phyloP scores from a whole-genome alignment of 495 filamentous ascomycete genomes.

The Hypoxylon intermedium region DNA sequence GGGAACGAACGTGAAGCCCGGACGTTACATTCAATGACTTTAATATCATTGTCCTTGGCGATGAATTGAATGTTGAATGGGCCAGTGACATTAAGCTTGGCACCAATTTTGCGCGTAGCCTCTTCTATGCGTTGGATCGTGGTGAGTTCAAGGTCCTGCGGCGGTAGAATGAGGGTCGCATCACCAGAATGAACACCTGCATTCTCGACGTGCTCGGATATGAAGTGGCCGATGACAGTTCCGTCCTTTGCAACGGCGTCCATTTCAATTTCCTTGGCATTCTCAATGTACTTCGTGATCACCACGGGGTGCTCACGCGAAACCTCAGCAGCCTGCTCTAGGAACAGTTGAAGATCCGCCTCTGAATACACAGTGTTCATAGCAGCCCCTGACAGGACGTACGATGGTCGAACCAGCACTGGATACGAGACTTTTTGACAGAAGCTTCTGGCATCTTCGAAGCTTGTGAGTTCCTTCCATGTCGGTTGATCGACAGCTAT shows the following conservation, averaged over 20 bases:
- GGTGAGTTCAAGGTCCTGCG: conserved; percentile 89
- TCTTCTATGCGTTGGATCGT: conserved; percentile 92
- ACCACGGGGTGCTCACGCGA: conserved; percentile 96
- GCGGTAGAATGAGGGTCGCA: conserved; percentile 89
- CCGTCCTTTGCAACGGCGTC: conserved; percentile 91
- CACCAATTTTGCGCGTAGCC: conserved; percentile 92
- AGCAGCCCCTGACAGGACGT: conserved; percentile 94
- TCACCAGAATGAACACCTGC: conserved; percentile 97
- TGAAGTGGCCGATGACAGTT: conserved; percentile 87
- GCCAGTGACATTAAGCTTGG: conserved; percentile 93
- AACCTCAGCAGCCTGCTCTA: conserved; percentile 86
- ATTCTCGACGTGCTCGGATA: conserved; percentile 95
- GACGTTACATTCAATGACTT: conserved; percentile 99
- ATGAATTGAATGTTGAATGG: conserved; percentile 99
- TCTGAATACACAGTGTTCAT: conserved; percentile 96
- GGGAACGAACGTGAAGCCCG: conserved; percentile 95
- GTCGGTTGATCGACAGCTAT: conserved; percentile 97
- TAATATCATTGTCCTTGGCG: conserved; percentile 99
- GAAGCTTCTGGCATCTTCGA: conserved; percentile 83
- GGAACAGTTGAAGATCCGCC: conserved; percentile 85
- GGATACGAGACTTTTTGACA: conserved; percentile 86
- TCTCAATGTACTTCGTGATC: conserved; percentile 98
- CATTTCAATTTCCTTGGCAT: conserved; percentile 96
- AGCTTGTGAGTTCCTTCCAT: conserved; percentile 95
- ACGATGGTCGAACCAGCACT: conserved; percentile 91